These are phyloP conservation scores for Thelonectria olida DNA, from an alignment of 2,329 filamentous ascomycete species.

Conservation along the genomic window DNA sequence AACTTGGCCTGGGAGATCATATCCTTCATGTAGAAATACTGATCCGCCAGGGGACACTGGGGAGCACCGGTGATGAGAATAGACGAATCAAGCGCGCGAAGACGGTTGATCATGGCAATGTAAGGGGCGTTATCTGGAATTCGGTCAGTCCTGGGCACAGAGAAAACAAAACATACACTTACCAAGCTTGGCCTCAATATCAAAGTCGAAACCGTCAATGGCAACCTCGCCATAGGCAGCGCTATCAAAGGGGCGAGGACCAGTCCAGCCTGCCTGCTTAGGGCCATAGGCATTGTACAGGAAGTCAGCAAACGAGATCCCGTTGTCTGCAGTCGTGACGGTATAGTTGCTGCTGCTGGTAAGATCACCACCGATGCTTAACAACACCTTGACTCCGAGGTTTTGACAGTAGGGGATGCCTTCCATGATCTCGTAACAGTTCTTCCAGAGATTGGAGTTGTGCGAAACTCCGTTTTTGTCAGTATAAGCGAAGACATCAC, in stretches of 20 bases:
- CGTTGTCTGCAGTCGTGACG: conserved; percentile 43
- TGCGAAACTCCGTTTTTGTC: conserved; percentile 24
- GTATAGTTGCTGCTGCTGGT: conserved; percentile 44
- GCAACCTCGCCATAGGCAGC: conserved; percentile 30
- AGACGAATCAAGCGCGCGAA: conserved; percentile 44
- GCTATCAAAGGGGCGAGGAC: conserved; percentile 52
- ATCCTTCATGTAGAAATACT: conserved; percentile 45
- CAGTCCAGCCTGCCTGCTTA: conserved; percentile 40
- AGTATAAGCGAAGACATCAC: conserved; percentile 34
- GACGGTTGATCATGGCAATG: conserved; percentile 48
- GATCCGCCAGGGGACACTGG: conserved; percentile 49
- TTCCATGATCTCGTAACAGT: conserved; percentile 48
- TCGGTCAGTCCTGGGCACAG: neutral
- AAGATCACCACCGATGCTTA: conserved; percentile 52
- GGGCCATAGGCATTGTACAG: conserved; percentile 52
- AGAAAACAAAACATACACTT: conserved; percentile 22
- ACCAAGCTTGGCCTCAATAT: conserved; percentile 49
- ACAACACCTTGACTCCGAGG: conserved; percentile 53
- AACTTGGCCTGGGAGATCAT: conserved; percentile 53
- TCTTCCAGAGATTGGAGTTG: conserved; percentile 43
- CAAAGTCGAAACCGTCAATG: conserved; percentile 56
- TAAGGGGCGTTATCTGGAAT: conserved; percentile 46
- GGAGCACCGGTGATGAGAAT: conserved; percentile 56
- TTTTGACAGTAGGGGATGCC: conserved; percentile 54
- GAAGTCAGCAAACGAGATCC: conserved; percentile 49